Evolutionary conservation across 192 early-diverging fungal genomes (phyloP).

Genomic region (Podila clonocystis): DNA sequence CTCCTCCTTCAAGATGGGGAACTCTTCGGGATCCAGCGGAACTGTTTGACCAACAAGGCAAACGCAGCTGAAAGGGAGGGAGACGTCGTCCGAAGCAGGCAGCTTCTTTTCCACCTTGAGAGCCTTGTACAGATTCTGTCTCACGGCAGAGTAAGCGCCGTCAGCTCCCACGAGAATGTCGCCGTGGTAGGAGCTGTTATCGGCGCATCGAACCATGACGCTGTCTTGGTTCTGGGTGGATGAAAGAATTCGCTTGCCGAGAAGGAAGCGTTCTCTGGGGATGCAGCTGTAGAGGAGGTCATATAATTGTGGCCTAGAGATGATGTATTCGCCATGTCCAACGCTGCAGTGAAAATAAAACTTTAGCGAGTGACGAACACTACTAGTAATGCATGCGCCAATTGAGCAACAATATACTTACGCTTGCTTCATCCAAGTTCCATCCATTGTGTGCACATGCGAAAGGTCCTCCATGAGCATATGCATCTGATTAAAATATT

Average conservation of each 20-base stretch:
- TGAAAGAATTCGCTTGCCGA: background rate
- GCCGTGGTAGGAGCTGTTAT: background rate
- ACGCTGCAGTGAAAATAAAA: background rate
- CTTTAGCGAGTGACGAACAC: background rate
- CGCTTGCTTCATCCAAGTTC: background rate
- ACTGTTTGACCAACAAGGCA: background rate
- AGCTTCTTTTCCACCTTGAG: background rate
- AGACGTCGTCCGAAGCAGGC: background rate
- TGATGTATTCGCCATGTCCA: background rate
- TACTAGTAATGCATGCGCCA: background rate
- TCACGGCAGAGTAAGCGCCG: background rate
- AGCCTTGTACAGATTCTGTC: background rate
- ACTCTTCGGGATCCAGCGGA: background rate
- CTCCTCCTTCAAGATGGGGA: background rate
- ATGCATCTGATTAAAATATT: background rate
- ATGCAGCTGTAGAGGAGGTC: background rate
- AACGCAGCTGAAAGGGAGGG: background rate
- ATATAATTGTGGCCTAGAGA: background rate
- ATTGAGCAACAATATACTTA: background rate
- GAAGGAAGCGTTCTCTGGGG: background rate
- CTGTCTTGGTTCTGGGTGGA: background rate
- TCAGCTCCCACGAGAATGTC: background rate
- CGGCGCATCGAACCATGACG: background rate
- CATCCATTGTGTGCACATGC: background rate
- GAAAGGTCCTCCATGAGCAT: background rate